A percentile compares a stretch with the other conserved stretches of the same genome.
Evolutionary conservation across 2,329 filamentous ascomycete species (phyloP).

Genomic region (Chaetomiaceae sp.): DNA sequence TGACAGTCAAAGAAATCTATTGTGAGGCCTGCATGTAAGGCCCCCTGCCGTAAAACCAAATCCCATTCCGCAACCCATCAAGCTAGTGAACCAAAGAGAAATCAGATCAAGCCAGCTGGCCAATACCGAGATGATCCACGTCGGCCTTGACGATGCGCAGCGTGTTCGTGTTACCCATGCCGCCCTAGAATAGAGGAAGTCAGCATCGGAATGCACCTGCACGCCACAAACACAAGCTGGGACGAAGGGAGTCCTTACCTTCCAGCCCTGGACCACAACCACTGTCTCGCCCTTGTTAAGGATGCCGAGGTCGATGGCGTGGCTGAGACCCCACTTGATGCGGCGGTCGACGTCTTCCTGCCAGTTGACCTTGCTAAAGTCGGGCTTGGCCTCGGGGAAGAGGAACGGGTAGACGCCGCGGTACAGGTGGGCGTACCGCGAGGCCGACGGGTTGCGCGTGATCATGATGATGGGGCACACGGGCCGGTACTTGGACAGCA

Average conservation of each 20-base stretch:
- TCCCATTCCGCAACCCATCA: neutral
- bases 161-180: constrained; percentile 89
- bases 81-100: neutral
- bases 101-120: constrained; percentile 29
- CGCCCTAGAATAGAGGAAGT: constrained; percentile 42
- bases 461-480: constrained; percentile 99
- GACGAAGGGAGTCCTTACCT: constrained; percentile 30
- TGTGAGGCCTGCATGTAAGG: neutral
- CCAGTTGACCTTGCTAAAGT: constrained; percentile 91
- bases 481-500: constrained; percentile 96
- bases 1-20: constrained; percentile 9
- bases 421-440: constrained; percentile 90
- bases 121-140: constrained; percentile 52
- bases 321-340: constrained; percentile 91
- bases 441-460: constrained; percentile 75
- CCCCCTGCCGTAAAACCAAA: neutral
- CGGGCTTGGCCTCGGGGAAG: constrained; percentile 88
- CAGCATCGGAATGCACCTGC: neutral
- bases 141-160: constrained; percentile 58
- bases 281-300: constrained; percentile 67
- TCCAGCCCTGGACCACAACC: constrained; percentile 84
- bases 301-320: constrained; percentile 77
- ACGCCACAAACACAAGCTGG: neutral
- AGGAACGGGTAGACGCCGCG: constrained; percentile 97
- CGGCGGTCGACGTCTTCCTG: constrained; percentile 97